A percentile compares a stretch with the other conserved stretches of the same genome.
Conservation (phyloP, 148 eudicot genomes). For the Silene latifolia region DNA sequence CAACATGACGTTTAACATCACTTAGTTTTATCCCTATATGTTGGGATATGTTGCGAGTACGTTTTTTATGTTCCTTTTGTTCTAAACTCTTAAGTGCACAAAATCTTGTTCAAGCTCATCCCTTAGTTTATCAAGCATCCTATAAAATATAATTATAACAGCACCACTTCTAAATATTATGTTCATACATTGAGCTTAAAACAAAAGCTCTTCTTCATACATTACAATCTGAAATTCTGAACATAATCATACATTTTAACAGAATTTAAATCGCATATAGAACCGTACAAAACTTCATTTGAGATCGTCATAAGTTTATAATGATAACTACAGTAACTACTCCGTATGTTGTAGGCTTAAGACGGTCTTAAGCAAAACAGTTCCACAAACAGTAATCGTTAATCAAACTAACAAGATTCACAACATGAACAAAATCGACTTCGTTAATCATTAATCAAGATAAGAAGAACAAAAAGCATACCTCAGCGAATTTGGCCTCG, state of each 20-base stretch:
- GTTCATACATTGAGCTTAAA: background rate
- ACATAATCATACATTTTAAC: no score
- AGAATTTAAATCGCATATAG: background rate
- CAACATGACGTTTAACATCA: background rate
- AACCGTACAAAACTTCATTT: no score
- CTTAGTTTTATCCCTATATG: background rate
- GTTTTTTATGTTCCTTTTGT: background rate
- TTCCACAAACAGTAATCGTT: no score
- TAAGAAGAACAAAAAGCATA: conserved; percentile 14
- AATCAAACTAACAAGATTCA: background rate
- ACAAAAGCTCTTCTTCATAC: no score
- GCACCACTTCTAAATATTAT: background rate
- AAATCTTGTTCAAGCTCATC: background rate
- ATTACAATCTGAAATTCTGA: background rate
- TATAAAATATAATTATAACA: background rate
- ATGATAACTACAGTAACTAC: no score
- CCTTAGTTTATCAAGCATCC: background rate
- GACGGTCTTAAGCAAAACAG: no score
- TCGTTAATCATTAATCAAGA: background rate
- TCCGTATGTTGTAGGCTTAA: no score
- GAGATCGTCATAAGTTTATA: no score
- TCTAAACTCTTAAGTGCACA: background rate
- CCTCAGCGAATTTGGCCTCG: conserved; percentile 64
- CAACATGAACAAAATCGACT: background rate
- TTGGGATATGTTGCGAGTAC: background rate